Conservation (phyloP, 2,329 filamentous ascomycete genomes). For the Hypoxylon sp. region DNA sequence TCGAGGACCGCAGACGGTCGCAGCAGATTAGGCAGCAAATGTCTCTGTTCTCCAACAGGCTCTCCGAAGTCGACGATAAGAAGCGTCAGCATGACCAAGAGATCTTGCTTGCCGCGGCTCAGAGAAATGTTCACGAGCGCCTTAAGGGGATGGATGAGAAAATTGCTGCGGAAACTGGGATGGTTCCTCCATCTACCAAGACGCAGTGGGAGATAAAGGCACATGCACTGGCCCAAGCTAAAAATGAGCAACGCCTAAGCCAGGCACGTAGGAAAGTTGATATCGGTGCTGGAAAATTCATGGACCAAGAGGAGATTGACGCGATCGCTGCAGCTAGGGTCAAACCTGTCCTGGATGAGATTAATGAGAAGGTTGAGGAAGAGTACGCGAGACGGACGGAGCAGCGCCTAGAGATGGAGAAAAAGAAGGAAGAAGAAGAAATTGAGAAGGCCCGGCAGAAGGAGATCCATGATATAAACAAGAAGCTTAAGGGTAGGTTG, state of each 20-base stretch:
- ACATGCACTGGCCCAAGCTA: conserved; percentile 75
- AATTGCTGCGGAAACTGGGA: conserved; percentile 82
- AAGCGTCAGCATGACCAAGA: conserved; percentile 84
- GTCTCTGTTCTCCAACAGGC: conserved; percentile 78
- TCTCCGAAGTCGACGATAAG: conserved; percentile 78
- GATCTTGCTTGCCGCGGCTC: conserved; percentile 81
- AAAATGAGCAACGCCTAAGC: conserved; percentile 72
- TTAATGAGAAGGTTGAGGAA: conserved; percentile 81
- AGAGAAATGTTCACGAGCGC: conserved; percentile 85
- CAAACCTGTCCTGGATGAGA: conserved; percentile 87
- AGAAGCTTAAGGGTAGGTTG: conserved; percentile 71
- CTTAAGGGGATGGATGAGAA: conserved; percentile 87
- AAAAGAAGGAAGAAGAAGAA: conserved; percentile 71
- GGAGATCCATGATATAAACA: conserved; percentile 68
- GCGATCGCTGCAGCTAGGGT: conserved; percentile 82
- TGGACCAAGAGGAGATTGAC: conserved; percentile 84
- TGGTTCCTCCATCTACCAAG: conserved; percentile 76
- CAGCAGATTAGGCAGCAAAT: conserved; percentile 83
- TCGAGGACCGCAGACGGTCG: conserved; percentile 77
- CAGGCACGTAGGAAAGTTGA: conserved; percentile 71
- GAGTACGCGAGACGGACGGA: conserved; percentile 78
- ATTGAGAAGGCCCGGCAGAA: conserved; percentile 65
- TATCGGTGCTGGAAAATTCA: conserved; percentile 84
- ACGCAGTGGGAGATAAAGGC: conserved; percentile 87
- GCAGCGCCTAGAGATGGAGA: conserved; percentile 73